Evolutionary conservation across 345 rosid genomes (phyloP), one percentile per base, ranked within the genome.

Genomic region (Boechera retrofracta): DNA sequence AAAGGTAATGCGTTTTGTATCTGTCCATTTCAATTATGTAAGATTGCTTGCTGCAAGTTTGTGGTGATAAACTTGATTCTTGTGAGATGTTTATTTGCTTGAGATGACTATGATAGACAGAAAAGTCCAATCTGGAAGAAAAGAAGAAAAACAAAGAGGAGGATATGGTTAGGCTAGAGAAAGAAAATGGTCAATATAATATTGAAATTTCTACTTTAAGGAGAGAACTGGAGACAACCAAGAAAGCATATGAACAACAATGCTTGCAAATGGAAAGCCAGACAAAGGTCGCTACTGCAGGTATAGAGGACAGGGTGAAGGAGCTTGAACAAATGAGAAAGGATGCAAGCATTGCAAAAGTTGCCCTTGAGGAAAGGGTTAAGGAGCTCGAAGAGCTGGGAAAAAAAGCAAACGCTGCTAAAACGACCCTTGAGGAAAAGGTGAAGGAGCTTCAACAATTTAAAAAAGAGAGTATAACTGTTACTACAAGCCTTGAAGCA

Each of bases 321-420:
- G 90, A 88, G 68, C 93, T 87, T 64, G 87, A 86, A 72, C 69
- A 89, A 79, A 71, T 84, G 83, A 89, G 86, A 78, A 70, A 82
- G 31, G 89, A 88, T 64, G 82, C 87, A 44, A 85, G 78, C 81
- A 76, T 54, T 56, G 76, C 79, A n/a, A 78, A 76, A 81, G 64
- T n/a, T 39, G 47, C 75, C 44, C 85, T 84, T 44, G 83, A 83
- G 80, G 81, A 61, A 58, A 85, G 75, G 71, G 26, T 85, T 55
- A 73, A 72, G 71, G 89, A 88, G 75, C 92, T 88, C 66, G 88
- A 86, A 70, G n/a, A 87, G 73, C 67, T 85, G 77, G 89, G 87
- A 68, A 61, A 80, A 42, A 87, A 87, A 60, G 79, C 86, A 35
- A 81, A 84, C 52, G 59, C 81, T 71, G 64, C 75, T 10, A 75